Percentiles rank a stretch among this genome's conserved stretches.
Conservation (phyloP, 2,329 filamentous ascomycete genomes). For the Rutstroemia sydowiana region DNA sequence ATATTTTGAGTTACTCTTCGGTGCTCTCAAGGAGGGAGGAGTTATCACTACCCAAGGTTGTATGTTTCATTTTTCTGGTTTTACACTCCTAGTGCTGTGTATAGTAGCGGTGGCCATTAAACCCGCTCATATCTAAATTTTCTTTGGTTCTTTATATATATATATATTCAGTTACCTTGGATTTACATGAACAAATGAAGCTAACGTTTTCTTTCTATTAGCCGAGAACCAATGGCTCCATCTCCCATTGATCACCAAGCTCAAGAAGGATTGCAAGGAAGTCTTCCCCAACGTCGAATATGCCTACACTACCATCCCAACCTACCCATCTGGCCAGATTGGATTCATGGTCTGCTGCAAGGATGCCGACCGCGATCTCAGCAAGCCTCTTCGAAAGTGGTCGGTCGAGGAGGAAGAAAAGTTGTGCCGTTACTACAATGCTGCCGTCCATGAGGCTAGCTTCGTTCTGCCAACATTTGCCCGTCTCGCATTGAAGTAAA, state of each 20-base stretch:
- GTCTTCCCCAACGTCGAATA: constrained; percentile 98
- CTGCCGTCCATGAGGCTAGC: constrained; percentile 89
- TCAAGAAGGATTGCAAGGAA: constrained; percentile 94
- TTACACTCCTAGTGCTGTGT: constrained; percentile 47
- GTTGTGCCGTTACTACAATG: constrained; percentile 94
- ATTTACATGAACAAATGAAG: neutral
- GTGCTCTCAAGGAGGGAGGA: constrained; percentile 86
- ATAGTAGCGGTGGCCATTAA: constrained; percentile 9
- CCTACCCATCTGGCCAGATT: constrained; percentile 97
- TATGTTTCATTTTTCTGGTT: constrained; percentile 49
- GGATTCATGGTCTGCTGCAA: constrained; percentile 99
- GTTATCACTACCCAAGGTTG: constrained; percentile 99
- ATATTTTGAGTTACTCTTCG: constrained; percentile 91
- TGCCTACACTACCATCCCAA: constrained; percentile 98
- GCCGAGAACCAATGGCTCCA: constrained; percentile 99
- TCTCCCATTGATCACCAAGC: constrained; percentile 82
- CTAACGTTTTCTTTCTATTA: constrained; percentile 33
- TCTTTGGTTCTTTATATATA: neutral
- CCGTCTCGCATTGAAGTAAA: constrained; percentile 61
- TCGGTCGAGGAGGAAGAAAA: constrained; percentile 82
- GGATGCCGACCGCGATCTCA: constrained; percentile 76
- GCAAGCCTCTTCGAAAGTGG: constrained; percentile 76
- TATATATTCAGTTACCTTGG: no score
- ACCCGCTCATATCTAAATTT: constrained; percentile 1
- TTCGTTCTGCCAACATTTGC: constrained; percentile 94